A percentile compares a stretch with the other conserved stretches of the same genome.
These are phyloP conservation scores for Rosa rugosa DNA, from an alignment of 306 rosid species.

Conservation along the genomic window DNA sequence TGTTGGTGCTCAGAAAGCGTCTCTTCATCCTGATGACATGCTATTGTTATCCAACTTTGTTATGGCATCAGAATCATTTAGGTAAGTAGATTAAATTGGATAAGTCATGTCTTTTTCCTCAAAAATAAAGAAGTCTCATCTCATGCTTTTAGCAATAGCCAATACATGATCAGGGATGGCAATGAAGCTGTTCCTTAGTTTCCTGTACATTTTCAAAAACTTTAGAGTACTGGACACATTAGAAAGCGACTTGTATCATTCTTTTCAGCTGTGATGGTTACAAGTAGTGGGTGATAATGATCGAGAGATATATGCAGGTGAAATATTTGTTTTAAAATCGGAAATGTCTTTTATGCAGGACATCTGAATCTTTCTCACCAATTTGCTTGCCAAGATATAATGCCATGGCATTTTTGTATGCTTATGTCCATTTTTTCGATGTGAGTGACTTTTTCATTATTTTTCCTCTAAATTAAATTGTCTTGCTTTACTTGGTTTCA, in stretches of 20 bases:
- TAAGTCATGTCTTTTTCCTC: neutral
- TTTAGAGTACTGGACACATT: neutral
- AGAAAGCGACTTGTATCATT: neutral
- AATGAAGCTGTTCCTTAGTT: neutral
- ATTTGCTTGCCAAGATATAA: conserved; percentile 97
- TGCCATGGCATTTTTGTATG: conserved; percentile 87
- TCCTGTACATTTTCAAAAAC: neutral
- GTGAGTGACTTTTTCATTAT: conserved; percentile 48
- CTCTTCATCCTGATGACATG: conserved; percentile 97
- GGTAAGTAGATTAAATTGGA: conserved; percentile 53
- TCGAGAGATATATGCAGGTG: neutral
- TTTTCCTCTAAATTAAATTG: neutral
- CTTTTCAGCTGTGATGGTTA: neutral
- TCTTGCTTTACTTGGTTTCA: neutral
- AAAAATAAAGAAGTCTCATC: neutral
- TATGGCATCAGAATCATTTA: conserved; percentile 88
- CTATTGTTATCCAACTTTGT: conserved; percentile 79
- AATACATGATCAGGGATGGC: neutral
- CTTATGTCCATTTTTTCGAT: conserved; percentile 82
- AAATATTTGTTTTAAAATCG: conserved; percentile 13
- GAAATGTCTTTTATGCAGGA: conserved; percentile 61
- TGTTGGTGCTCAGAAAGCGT: conserved; percentile 93
- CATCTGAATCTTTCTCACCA: conserved; percentile 91
- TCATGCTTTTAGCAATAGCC: neutral
- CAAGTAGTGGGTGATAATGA: neutral